Percentiles rank a stretch among this genome's conserved stretches.
These are phyloP conservation scores for Viridothelium virens DNA, from an alignment of 495 filamentous ascomycete species.

Conservation along the genomic window DNA sequence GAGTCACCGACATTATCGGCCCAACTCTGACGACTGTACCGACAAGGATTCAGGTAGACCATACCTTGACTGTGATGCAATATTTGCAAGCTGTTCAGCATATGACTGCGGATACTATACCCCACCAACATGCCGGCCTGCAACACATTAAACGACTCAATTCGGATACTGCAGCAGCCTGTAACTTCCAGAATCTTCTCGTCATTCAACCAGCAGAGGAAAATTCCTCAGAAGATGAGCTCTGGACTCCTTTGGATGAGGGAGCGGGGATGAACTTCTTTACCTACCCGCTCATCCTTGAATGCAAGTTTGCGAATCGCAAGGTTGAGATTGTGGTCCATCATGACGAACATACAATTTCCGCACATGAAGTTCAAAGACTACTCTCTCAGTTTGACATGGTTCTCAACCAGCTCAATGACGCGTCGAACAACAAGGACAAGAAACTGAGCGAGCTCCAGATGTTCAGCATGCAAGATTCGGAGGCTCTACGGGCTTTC, in stretches of 20 bases:
- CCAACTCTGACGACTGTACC: constrained; percentile 66
- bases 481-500: constrained; percentile 16
- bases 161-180: constrained; percentile 54
- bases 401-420: constrained; percentile 18
- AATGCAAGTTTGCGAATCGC: constrained; percentile 17
- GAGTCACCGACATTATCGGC: constrained; percentile 62
- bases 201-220: constrained; percentile 43
- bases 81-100: constrained; percentile 41
- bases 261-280: constrained; percentile 27
- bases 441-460: constrained; percentile 20
- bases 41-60: constrained; percentile 35
- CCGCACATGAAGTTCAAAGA: constrained; percentile 20
- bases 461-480: constrained; percentile 21
- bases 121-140: constrained; percentile 48
- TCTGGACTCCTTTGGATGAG: constrained; percentile 24
- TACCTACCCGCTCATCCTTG: constrained; percentile 24
- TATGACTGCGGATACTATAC: constrained; percentile 42
- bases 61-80: constrained; percentile 32
- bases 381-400: constrained; percentile 23
- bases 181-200: constrained; percentile 54
- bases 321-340: constrained; percentile 21
- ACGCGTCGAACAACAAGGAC: constrained; percentile 2
- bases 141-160: constrained; percentile 59
- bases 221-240: constrained; percentile 18
- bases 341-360: constrained; percentile 22